phyloP scores from a whole-genome alignment of 768 basidiomycete species.

The Russula emetica region DNA sequence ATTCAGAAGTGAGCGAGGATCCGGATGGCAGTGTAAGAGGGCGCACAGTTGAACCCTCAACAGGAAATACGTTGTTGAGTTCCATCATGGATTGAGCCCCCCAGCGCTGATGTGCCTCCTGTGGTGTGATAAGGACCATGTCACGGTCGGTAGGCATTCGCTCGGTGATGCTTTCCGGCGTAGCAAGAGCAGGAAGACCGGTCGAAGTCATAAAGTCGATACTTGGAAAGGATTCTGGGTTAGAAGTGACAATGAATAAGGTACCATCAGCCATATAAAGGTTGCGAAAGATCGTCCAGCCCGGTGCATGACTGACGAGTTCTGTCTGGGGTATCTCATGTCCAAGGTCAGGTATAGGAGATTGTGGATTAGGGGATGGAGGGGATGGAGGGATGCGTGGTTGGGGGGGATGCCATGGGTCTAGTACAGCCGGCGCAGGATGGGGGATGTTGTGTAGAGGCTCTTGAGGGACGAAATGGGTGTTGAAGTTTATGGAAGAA shows the following conservation, averaged over 20 bases:
- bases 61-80: conserved; percentile 54
- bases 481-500: conserved; percentile 22
- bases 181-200: conserved; percentile 52
- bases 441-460: background rate
- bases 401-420: background rate
- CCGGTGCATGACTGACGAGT: conserved; percentile 62
- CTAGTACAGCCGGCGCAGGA: background rate
- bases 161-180: conserved; percentile 57
- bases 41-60: conserved; percentile 71
- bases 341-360: background rate
- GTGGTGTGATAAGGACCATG: conserved; percentile 57
- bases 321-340: conserved; percentile 47
- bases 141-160: conserved; percentile 63
- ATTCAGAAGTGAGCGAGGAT: background rate
- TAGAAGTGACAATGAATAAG: conserved; percentile 59
- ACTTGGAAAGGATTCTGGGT: conserved; percentile 44
- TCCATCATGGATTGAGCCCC: conserved; percentile 37
- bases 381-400: background rate
- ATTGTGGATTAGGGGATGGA: background rate
- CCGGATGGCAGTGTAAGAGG: background rate
- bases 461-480: conserved; percentile 28
- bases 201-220: conserved; percentile 61
- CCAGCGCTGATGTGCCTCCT: conserved; percentile 62
- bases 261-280: conserved; percentile 85
- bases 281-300: conserved; percentile 82